These are phyloP conservation scores for Aspergillus affinis DNA, from an alignment of 495 filamentous ascomycete genomes.

Conservation along the genomic window DNA sequence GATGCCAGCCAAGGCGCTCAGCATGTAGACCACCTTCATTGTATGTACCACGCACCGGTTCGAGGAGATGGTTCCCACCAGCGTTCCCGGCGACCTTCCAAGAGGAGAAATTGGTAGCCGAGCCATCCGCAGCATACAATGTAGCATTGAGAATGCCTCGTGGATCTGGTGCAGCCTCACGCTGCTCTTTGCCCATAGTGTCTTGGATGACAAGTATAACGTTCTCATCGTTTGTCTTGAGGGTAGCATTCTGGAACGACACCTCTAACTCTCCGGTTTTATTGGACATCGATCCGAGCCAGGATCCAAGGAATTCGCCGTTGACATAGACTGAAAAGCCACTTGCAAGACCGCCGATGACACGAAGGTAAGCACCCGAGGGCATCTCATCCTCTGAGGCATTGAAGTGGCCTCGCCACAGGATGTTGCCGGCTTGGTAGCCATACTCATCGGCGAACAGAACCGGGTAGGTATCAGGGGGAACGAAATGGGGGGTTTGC, in stretches of 20 bases:
- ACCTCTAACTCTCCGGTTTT: too few relatives aligned
- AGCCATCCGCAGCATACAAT: slow-evolving; percentile 27
- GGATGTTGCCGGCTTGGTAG: slow-evolving; percentile 62
- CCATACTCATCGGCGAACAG: slow-evolving; percentile 68
- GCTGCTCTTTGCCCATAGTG: slow-evolving; percentile 65
- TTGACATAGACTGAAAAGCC: slow-evolving; percentile 58
- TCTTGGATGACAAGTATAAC: slow-evolving; percentile 68
- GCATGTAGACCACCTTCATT: slow-evolving; percentile 71
- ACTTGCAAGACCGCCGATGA: slow-evolving; percentile 61
- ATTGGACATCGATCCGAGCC: too few relatives aligned
- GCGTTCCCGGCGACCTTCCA: slow-evolving; percentile 79
- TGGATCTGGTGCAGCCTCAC: slow-evolving; percentile 61
- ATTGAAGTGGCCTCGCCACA: slow-evolving; percentile 70
- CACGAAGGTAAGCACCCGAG: slow-evolving; percentile 55
- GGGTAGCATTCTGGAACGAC: too few relatives aligned
- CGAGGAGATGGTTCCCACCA: slow-evolving; percentile 64
- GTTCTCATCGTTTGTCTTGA: slow-evolving; percentile 31
- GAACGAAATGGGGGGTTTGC: too few relatives aligned
- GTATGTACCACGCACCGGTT: slow-evolving; percentile 63
- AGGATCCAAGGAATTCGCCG: slow-evolving; percentile 43
- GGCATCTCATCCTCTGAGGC: slow-evolving; percentile 33
- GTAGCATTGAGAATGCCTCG: slow-evolving; percentile 65
- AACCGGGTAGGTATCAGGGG: slow-evolving; percentile 15
- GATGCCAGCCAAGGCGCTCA: slow-evolving; percentile 67
- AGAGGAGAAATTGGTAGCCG: slow-evolving; percentile 41